Base-by-base conservation (phyloP, 1,284 basidiomycete species). In the Phellopilus nigrolimitatus region DNA sequence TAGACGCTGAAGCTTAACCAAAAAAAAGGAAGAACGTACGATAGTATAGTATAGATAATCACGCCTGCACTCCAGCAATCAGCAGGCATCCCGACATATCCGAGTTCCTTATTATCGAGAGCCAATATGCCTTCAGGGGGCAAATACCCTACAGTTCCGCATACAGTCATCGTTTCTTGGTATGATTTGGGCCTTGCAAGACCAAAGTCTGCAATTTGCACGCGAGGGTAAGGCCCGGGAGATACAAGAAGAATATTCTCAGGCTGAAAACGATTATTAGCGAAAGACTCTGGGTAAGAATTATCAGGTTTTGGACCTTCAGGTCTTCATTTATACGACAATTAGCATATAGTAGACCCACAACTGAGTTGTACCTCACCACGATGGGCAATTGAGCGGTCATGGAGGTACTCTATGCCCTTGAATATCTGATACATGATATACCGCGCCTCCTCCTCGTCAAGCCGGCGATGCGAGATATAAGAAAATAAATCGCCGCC, bases 61-160 rank as follows among this genome's bases (percentile, higher is more conserved):
- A 91, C 77, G 7, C 88, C 89, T 8, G 83, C 76, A 57, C 86
- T 88, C 90, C 88, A 92, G 60, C 87, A 89, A 63, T 92, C 89
- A 0, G 88, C 77, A 24, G 83, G 83, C 79, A 89, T 84, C 12
- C 88, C 78, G 33, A 84, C 75, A 59, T 91, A 91, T 44, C 83
- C 79, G 44, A 84, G 66, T 51, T 85, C 72, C 57, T 81, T 81
- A 58, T 84, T 72, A 56, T 88, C 83, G 36, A 90, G 68, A 7
- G 86, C 88, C 1, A 85, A 71, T 24, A 92, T 77, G 6, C 84
- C 87, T 66, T 91, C 89, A 0, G 89, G 89, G 12, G 89, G 87
- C n/a, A 92, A 71, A 65, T 92, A 92, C 2, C 84, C 82, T 24
- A 91, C 78, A 0, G 89, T 92, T 7, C 90, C 88, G 58, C 83